These are phyloP conservation scores for Daldinia loculata DNA, from an alignment of 495 filamentous ascomycete genomes.

Conservation along the genomic window DNA sequence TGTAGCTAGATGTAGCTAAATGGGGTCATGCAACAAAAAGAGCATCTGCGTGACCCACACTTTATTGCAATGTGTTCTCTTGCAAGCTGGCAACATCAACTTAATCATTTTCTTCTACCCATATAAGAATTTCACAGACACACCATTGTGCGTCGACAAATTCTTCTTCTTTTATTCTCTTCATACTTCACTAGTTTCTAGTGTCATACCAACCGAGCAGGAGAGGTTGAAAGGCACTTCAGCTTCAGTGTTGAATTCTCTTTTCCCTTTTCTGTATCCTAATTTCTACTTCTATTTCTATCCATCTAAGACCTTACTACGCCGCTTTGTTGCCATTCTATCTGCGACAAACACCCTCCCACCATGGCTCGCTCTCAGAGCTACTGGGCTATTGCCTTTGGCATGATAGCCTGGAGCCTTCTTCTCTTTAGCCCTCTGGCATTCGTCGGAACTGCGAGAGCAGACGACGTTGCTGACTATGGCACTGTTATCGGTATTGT, in stretches of 20 bases:
- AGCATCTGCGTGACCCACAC: constrained; percentile 33
- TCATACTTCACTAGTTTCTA: constrained; percentile 15
- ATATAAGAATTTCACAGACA: constrained; percentile 29
- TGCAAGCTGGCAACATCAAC: constrained; percentile 44
- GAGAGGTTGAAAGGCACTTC: constrained; percentile 29
- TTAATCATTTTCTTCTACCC: constrained; percentile 16
- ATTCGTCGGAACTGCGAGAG: constrained; percentile 77
- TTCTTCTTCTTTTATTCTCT: constrained; percentile 23
- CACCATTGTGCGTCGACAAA: constrained; percentile 23
- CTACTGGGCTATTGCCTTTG: constrained; percentile 65
- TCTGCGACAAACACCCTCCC: constrained; percentile 34
- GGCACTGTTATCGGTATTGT: constrained; percentile 95
- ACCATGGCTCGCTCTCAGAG: constrained; percentile 64
- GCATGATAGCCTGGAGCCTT: constrained; percentile 83
- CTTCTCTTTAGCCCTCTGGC: constrained; percentile 77
- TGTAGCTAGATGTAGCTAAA: not conserved
- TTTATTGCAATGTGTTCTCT: constrained; percentile 46
- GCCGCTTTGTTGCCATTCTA: not conserved
- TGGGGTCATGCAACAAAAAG: constrained; percentile 20
- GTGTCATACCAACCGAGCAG: constrained; percentile 17
- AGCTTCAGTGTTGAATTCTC: constrained; percentile 14
- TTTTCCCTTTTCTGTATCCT: constrained; percentile 3
- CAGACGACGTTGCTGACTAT: constrained; percentile 79
- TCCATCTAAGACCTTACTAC: constrained; percentile 17
- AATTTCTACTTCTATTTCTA: constrained; percentile 8